Base-by-base conservation (phyloP, 176 grass and related monocot genomes). In the Bromus sterilis region DNA sequence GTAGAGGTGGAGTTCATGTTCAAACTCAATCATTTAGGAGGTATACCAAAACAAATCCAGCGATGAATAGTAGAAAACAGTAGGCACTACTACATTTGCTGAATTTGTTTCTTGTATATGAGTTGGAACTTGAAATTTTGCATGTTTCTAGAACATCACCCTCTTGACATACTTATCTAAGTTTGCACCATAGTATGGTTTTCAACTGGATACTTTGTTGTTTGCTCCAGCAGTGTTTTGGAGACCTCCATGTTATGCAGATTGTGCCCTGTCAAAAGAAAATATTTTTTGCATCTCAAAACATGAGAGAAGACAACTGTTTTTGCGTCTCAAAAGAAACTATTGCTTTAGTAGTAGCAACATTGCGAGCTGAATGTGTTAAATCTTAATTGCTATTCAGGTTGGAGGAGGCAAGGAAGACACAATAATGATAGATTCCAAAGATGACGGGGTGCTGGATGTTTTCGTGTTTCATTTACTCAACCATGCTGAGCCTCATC, bases 331-430 rank as follows among this genome's bases (percentile, higher is more conserved):
- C n/a, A n/a, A n/a, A n/a, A 51, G 48, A 18, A 6, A 51, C 6
- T 51, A 53, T 56, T 12, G 18, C 56, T 72, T 72, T 9, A 44
- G 41, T 30, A 11, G 43, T 24, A 83, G n/a, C 56, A 36, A n/a
- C 7, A 57, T 28, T 63, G 46, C 18, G 61, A 32, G 51, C 32
- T 69, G n/a, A 71, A 77, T 77, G 56, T 36, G 20, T n/a, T 71
- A 36, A 36, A 30, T 80, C 25, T 20, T 75, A 15, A 20, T 77
- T 85, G 71, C 46, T 49, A 46, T 71, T 62, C 78, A 85, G 87
- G 82, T 77, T 89, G 87, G 87, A 81, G 81, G 79, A 15, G 57
- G 78, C 43, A 71, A 41, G 87, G 71, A 81, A 60, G 77, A 71
- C 40, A 21, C 13, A 75, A 89, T 85, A 62, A 85, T 71, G 72